Base-by-base conservation (phyloP, 108 stramenopile genomes). In the Cafeteria roenbergensis region DNA sequence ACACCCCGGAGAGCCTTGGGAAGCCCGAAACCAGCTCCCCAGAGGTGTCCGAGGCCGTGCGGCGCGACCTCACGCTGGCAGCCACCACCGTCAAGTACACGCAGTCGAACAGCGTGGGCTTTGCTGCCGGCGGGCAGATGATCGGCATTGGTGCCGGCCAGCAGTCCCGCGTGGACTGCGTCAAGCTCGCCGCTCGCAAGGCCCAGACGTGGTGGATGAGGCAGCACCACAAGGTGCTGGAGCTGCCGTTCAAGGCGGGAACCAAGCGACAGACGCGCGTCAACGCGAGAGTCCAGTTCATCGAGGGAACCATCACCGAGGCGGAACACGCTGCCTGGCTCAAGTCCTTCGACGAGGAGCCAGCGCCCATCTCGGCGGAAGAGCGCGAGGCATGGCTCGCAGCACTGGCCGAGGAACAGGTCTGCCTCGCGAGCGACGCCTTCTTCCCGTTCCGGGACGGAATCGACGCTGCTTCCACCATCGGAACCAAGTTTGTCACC, bases 101-200 rank as follows among this genome's bases (percentile, higher is more conserved):
- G 20, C 97, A 99, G 79, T 76, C 73, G 67, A 99, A 99, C 77
- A 86, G 84, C 2, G 93, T 99, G 8, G 94, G 92, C 2, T 99
- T 91, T 71, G 90, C 92, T 69, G 87, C 84, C 74, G 80, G 87
- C 66, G 97, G 97, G 35, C 93, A 93, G 90, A 93, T 99, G 93
- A 88, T 99, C 27, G 97, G 97, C 28, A 91, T 99, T n/a, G 97
- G 97, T 33, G 97, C 97, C 32, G 97, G 97, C 26, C 97, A 99
- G 76, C 97, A 99, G 82, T 87, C 85, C 68, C 89, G 97, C 51
- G 97, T 99, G 0, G 97, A 99, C 74, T 99, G 97, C 71, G 94
- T 96, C 64, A 96, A 99, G 73, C 80, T 99, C 34, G 97, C 97
- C 22, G 97, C 89, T 0, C 84, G 93, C 37, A 99, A 99, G 86